A percentile compares a stretch with the other conserved stretches of the same genome.
Conservation (phyloP, 2,329 filamentous ascomycete genomes). For the Rhytidhysteron rufulum region DNA sequence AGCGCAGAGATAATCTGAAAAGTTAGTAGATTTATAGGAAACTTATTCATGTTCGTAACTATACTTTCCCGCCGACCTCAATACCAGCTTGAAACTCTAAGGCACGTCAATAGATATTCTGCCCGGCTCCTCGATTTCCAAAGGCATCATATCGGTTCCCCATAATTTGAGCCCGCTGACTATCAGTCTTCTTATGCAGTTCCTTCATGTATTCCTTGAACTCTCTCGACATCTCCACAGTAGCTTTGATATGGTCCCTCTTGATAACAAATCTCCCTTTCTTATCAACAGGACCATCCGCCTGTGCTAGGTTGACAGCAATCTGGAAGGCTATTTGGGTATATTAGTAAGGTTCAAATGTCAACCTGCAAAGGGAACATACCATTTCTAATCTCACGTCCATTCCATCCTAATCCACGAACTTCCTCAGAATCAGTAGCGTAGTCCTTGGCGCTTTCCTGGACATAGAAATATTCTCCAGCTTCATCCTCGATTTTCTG, state of each 20-base stretch:
- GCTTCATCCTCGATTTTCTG: constrained; percentile 12
- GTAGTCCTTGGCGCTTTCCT: constrained; percentile 7
- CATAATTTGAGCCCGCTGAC: neutral
- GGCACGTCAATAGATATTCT: too few relatives aligned
- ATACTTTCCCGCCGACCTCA: too few relatives aligned
- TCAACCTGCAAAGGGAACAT: too few relatives aligned
- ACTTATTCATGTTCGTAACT: too few relatives aligned
- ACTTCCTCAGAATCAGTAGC: constrained; percentile 12
- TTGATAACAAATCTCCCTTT: constrained; percentile 3
- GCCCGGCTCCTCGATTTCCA: too few relatives aligned
- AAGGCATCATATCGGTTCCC: constrained; percentile 2
- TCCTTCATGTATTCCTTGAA: constrained; percentile 15
- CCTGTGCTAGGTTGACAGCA: constrained; percentile 15
- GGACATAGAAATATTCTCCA: constrained; percentile 7
- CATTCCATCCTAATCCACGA: constrained; percentile 19
- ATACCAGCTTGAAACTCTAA: too few relatives aligned
- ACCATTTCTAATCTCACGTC: constrained; percentile 27
- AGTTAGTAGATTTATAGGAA: too few relatives aligned
- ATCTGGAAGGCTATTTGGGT: constrained; percentile 15
- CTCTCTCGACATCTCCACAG: constrained; percentile 12
- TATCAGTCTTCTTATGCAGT: constrained; percentile 8
- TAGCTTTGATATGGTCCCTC: constrained; percentile 10
- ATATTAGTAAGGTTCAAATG: neutral
- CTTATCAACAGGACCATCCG: constrained; percentile 7
- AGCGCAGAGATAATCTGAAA: too few relatives aligned